These are phyloP conservation scores for Rhododendron vialii DNA, from an alignment of 148 eudicot species.

Conservation along the genomic window DNA sequence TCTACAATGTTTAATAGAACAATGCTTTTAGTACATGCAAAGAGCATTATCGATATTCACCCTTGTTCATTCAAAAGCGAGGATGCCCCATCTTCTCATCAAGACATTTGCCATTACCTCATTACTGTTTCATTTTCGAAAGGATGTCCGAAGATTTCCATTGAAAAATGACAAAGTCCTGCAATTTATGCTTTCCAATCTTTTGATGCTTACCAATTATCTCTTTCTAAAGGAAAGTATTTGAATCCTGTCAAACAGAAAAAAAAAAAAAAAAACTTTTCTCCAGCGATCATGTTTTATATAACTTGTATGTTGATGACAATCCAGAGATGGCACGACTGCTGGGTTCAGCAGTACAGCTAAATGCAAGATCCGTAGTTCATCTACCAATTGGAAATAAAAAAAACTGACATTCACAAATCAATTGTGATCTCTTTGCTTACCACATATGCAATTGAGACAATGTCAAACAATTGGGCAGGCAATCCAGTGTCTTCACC, in stretches of 20 bases:
- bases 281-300: neutral
- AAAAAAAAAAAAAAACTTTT: neutral
- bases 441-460: conserved; percentile 93
- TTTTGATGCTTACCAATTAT: neutral
- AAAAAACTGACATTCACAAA: neutral
- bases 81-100: neutral
- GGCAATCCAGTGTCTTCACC: conserved; percentile 88
- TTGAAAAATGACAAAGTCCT: neutral
- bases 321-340: neutral
- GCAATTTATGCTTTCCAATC: neutral
- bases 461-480: conserved; percentile 77
- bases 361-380: neutral
- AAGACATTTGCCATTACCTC: neutral
- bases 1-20: neutral
- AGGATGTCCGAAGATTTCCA: neutral
- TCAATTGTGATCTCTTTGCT: neutral
- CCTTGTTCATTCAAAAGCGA: no score
- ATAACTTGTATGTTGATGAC: neutral
- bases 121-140: neutral
- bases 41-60: neutral
- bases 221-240: neutral
- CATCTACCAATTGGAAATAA: neutral
- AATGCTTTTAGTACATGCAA: neutral
- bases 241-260: neutral
- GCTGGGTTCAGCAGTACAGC: neutral